phyloP scores from a whole-genome alignment of 305 asterid species.

The Withania somnifera region DNA sequence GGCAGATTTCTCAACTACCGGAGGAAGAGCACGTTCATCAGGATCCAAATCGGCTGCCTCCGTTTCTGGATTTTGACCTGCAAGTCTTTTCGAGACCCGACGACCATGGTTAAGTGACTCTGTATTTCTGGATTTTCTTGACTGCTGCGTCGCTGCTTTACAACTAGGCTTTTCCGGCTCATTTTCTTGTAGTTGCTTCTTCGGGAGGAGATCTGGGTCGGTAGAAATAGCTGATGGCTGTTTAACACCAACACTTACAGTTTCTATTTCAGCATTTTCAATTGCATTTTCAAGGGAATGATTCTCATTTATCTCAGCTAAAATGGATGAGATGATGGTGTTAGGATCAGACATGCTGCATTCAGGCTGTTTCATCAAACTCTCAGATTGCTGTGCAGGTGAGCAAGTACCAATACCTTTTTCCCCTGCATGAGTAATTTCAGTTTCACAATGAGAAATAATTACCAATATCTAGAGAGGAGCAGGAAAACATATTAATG shows the following conservation, averaged over 20 bases:
- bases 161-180: conserved; percentile 1
- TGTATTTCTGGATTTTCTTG: conserved; percentile 5
- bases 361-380: conserved; percentile 7
- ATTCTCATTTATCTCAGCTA: neutral
- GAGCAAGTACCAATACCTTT: conserved; percentile 10
- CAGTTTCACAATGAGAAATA: conserved; percentile 8
- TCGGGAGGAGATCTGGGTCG: conserved; percentile 5
- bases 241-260: conserved; percentile 14
- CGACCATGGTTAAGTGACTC: conserved; percentile 16
- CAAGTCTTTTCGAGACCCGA: conserved; percentile 36
- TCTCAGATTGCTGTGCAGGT: conserved; percentile 14
- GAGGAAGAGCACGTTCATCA: conserved; percentile 18
- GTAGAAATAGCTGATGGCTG: conserved; percentile 18
- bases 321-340: neutral
- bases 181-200: conserved; percentile 17
- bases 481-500: neutral
- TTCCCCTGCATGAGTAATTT: conserved; percentile 24
- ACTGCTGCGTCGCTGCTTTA: conserved; percentile 9
- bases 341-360: conserved; percentile 7
- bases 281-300: conserved; percentile 4
- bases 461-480: conserved; percentile 3
- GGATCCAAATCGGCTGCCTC: neutral
- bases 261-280: conserved; percentile 10
- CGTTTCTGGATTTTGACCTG: conserved; percentile 6
- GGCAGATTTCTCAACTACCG: conserved; percentile 15